Base-by-base conservation (phyloP, 2,329 filamentous ascomycete species). In the Aureobasidium mangrovei region DNA sequence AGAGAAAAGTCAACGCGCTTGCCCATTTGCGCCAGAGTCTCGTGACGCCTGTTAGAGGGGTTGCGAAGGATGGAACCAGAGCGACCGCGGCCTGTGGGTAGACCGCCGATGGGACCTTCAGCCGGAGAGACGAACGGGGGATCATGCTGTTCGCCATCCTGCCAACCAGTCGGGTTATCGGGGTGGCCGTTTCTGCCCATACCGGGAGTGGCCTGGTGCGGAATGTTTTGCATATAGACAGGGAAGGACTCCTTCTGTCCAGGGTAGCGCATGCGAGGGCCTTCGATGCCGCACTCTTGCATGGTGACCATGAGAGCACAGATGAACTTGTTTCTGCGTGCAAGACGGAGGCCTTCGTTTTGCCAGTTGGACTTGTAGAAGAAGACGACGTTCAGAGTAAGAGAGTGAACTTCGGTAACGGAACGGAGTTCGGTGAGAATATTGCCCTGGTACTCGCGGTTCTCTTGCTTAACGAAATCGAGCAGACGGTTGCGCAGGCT, bases 331-430 rank as follows among this genome's bases (percentile, higher is more conserved):
- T 96, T 96, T 63, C 93, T 87, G 18, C 91, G 82, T 62, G 86
- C 88, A 2, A 97, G 79, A 72, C 91, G 90, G 27, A 96, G 77
- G 42, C 94, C 77, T 67, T 97, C 91, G 66, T 96, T 96, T 67
- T 97, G 91, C 81, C 87, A 96, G 69, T 91, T 96, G 56, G 86
- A 89, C 70, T 96, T 96, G 79, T 96, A 95, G 76, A 96, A 96
- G 75, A 95, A 95, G 64, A 96, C 84, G 55, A 97, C 83, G 69
- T 95, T 96, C 64, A 96, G 79, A 3, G 84, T 90, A 64, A 95
- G 84, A 4, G 85, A 87, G 66, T 91, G 88, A 35, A 90, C 88
- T 62, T 95, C 85, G 27, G 84, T 82, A 49, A 97, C 83, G 7
- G 83, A 82, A 27, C 81, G 82, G 61, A 97, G 76, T 69, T 95